Percentiles rank a stretch among this genome's conserved stretches.
Conservation (phyloP, 176 grass and related monocot species). For the Carex parvula region DNA sequence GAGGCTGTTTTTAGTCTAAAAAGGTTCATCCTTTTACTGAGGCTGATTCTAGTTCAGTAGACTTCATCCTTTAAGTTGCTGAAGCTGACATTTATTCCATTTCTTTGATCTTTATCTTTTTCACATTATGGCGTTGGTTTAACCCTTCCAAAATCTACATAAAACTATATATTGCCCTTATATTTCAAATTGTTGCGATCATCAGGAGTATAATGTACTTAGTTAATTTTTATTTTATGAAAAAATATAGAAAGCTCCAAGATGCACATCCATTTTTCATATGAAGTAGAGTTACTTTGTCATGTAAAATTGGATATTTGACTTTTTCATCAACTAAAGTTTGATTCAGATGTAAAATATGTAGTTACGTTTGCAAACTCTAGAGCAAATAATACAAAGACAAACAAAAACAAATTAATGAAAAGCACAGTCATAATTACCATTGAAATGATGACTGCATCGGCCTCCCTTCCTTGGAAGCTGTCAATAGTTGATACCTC, state of each 20-base stretch:
- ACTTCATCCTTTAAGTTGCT: background rate
- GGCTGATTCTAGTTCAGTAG: background rate
- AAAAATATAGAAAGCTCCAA: background rate
- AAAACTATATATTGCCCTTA: background rate
- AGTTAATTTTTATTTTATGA: background rate
- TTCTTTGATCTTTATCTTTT: background rate
- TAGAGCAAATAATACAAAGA: background rate
- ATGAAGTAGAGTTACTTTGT: background rate
- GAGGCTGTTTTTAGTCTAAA: background rate
- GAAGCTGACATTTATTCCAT: background rate
- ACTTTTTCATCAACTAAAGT: background rate
- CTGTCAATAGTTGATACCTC: slow-evolving; percentile 92
- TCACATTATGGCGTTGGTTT: background rate
- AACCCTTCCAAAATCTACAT: background rate
- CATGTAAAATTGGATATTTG: background rate
- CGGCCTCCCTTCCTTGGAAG: slow-evolving; percentile 89
- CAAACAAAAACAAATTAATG: background rate
- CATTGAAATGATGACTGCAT: slow-evolving; percentile 93
- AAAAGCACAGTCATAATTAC: slow-evolving; percentile 28
- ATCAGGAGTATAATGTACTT: background rate
- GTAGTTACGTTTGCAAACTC: background rate
- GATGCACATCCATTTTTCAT: background rate
- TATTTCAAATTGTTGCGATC: background rate
- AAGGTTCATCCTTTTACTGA: background rate
- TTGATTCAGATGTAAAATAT: background rate